Conservation (phyloP, 202 grass and related monocot species). For the Hordeum pubiflorum region DNA sequence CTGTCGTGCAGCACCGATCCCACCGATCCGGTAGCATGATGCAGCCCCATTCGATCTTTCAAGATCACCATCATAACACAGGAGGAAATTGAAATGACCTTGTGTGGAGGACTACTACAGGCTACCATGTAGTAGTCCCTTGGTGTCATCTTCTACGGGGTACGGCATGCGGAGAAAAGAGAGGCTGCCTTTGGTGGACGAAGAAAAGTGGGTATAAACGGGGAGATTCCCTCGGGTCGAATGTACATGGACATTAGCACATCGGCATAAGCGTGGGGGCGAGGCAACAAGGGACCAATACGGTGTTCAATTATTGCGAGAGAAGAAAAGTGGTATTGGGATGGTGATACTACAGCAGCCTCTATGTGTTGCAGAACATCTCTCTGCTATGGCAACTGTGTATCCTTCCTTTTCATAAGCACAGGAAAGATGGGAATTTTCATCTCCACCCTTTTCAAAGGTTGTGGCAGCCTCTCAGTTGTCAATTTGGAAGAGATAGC, state of each 20-base stretch:
- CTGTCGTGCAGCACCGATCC: neutral
- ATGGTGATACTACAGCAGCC: neutral
- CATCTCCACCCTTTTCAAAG: neutral
- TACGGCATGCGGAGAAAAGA: neutral
- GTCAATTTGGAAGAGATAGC: conserved; percentile 18
- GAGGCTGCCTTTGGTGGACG: neutral
- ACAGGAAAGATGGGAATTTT: neutral
- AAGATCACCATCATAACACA: conserved; percentile 24
- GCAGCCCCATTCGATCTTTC: neutral
- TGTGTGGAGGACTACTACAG: neutral
- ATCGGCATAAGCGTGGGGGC: conserved; percentile 1
- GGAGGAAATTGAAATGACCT: conserved; percentile 16
- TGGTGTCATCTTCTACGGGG: conserved; percentile 19
- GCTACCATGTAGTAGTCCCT: neutral
- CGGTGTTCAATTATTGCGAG: conserved; percentile 28
- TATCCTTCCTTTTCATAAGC: neutral
- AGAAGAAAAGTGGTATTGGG: neutral
- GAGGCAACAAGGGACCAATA: conserved; percentile 23
- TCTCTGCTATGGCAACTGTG: neutral
- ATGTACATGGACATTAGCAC: conserved; percentile 1
- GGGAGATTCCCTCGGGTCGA: conserved; percentile 20
- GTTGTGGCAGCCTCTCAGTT: neutral
- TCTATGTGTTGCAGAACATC: neutral
- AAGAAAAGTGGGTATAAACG: neutral
- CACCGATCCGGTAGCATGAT: neutral